Evolutionary conservation across 2,329 filamentous ascomycete genomes (phyloP).

Genomic region (Penicillium sp.): DNA sequence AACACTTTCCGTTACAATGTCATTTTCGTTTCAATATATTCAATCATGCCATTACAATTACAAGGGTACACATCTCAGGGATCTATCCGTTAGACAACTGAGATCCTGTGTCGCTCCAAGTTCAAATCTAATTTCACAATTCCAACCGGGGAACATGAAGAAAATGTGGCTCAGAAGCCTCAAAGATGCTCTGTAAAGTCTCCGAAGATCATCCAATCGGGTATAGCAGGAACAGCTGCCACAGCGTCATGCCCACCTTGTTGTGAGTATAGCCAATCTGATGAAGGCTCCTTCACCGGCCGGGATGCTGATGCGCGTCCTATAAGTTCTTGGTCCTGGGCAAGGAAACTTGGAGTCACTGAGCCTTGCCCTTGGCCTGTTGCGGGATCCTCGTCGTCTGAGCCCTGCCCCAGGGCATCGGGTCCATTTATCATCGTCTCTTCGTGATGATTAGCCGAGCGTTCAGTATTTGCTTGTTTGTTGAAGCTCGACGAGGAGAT

Average conservation of each 20-base stretch:
- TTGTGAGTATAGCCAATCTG: slow-evolving; percentile 19
- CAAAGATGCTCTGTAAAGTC: slow-evolving; percentile 23
- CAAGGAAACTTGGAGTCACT: neutral
- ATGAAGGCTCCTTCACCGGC: neutral
- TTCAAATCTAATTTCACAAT: neutral
- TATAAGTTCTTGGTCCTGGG: neutral
- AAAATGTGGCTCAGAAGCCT: neutral
- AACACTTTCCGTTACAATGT: neutral
- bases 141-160: neutral
- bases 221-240: slow-evolving; percentile 20
- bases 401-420: neutral
- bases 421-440: neutral
- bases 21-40: neutral
- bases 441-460: neutral
- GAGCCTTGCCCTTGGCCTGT: neutral
- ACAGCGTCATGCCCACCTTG: slow-evolving; percentile 4
- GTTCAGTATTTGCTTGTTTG: neutral
- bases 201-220: slow-evolving; percentile 27
- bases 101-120: neutral
- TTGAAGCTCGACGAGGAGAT: slow-evolving; percentile 12
- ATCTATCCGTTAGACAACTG: no score
- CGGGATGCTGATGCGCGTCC: neutral
- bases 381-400: neutral
- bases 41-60: neutral
- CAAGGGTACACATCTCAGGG: neutral